Base-by-base conservation (phyloP, 192 early-diverging fungal genomes). In the Podila clonocystis region DNA sequence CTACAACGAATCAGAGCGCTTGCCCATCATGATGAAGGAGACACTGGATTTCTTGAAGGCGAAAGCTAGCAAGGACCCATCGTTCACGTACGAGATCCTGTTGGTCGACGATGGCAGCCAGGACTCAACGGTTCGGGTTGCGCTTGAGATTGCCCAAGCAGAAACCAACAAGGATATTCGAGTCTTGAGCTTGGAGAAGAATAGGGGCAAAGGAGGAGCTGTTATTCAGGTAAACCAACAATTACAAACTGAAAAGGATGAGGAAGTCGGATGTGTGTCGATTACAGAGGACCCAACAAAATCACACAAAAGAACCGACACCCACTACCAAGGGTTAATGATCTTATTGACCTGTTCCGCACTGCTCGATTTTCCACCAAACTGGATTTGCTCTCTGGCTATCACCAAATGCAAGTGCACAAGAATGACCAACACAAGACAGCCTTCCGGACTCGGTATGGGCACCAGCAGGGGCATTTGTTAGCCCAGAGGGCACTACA, bases 191-290 rank as follows among this genome's bases (percentile, higher is more conserved):
- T 87, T 97, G 62, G 91, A 93, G 55, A 90, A 87, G 69, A 98
- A 98, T 84, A 84, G 95, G 41, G 95, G 96, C 45, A 98, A 98
- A 79, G 97, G 97, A 64, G 97, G 96, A 0, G 95, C 97, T 22
- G 95, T 98, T 34, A 95, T 93, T 38, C 92, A 93, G 89, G 93
- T 93, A 78, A 22, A 33, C n/a, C 17, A 30, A 38, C n/a, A 8
- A 12, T 24, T 57, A 50, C 19, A 28, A 24, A 26, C 41, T 48
- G 0, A 20, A 55, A 2, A 2, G 30, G 3, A 19, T 13, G 15
- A 29, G 19, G 30, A 11, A 5, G n/a, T n/a, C n/a, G n/a, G n/a
- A n/a, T n/a, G n/a, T n/a, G n/a, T n/a, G n/a, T n/a, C n/a, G n/a
- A n/a, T n/a, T n/a, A n/a, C n/a, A n/a, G n/a, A n/a, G n/a, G n/a